phyloP scores from a whole-genome alignment of 257 asterid genomes.

The Scutellaria barbata region DNA sequence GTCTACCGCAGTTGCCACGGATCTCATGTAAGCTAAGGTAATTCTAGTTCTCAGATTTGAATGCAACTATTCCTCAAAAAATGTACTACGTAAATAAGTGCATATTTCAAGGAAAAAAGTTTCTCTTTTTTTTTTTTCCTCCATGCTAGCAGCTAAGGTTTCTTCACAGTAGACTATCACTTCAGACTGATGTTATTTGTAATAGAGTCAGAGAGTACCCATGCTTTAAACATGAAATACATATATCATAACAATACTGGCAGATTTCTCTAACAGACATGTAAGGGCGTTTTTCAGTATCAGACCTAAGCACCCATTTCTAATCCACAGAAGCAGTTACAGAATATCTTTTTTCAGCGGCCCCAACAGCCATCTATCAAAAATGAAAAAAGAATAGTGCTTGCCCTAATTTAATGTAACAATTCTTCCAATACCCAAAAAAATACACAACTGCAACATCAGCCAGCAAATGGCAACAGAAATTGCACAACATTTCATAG shows the following conservation, averaged over 20 bases:
- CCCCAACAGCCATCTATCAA: neutral
- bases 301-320: neutral
- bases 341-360: neutral
- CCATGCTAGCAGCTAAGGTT: conserved; percentile 13
- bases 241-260: neutral
- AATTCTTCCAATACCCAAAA: conserved; percentile 17
- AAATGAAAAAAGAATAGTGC: neutral
- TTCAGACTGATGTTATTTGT: neutral
- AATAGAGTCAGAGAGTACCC: neutral
- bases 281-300: neutral
- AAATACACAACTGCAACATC: neutral
- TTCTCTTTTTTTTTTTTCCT: neutral
- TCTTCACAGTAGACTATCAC: neutral
- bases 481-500: neutral
- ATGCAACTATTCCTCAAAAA: conserved; percentile 1
- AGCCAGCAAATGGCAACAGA: neutral
- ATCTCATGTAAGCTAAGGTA: neutral
- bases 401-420: neutral
- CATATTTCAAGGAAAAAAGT: conserved; percentile 14
- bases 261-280: neutral
- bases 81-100: neutral
- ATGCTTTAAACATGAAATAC: neutral
- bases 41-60: neutral
- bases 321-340: neutral
- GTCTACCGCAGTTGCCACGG: neutral